Base-by-base conservation (phyloP, 176 grass and related monocot genomes). In the Metroxylon sagu region DNA sequence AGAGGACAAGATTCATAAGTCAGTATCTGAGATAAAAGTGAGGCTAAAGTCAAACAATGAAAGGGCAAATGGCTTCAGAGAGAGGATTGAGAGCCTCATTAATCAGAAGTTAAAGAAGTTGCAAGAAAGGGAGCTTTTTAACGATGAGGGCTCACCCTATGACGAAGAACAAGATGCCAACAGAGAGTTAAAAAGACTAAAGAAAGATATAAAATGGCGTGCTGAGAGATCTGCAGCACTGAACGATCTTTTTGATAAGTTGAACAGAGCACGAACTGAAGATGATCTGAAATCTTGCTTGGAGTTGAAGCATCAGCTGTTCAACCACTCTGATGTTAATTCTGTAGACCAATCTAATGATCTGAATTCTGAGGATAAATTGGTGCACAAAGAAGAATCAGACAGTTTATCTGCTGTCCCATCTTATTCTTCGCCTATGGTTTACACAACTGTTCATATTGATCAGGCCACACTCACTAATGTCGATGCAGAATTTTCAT, bases 231-330 rank as follows among this genome's bases (percentile, higher is more conserved):
- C 59, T 26, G 27, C 77, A 57, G 68, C 76, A 28, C 54, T 67
- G 52, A 82, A 67, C 18, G 84, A 91, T 55, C 67, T 97, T 25
- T 68, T 91, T 74, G 66, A 52, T 66, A 86, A 71, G 82, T 72
- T 89, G 74, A 76, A 62, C 53, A 84, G 59, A 77, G 85, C 76
- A 54, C 67, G 48, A 62, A 74, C 21, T 16, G 71, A 83, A 54
- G 81, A 80, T 26, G 87, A 92, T 81, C 31, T 98, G 56, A 85
- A 69, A 61, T 78, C 81, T 78, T 92, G 81, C 70, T 56, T 70
- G 5, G 76, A 76, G 60, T 69, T 76, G 39, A 30, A 66, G 48
- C 10, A 53, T 5, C 60, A 82, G 48, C 61, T 78, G 57, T 82
- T 29, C 16, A 25, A 29, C 26, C 25, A 5, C 14, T 29, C 17